A percentile compares a stretch with the other conserved stretches of the same genome.
Evolutionary conservation across 495 filamentous ascomycete species (phyloP).

Genomic region (Chaetomium fimeti): DNA sequence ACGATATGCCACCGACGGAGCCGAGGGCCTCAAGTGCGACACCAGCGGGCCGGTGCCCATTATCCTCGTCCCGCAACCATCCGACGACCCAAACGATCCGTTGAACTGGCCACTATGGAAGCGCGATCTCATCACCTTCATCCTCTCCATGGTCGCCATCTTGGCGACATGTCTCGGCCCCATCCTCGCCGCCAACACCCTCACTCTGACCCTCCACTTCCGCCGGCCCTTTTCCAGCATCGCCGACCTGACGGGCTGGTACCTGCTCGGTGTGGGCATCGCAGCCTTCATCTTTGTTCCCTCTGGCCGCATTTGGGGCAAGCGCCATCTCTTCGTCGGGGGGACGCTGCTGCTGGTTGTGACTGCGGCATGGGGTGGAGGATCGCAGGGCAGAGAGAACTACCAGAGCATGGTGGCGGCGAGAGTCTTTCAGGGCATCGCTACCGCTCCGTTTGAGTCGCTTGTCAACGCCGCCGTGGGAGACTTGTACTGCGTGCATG

Average conservation of each 20-base stretch:
- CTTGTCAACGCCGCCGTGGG: slow-evolving; percentile 75
- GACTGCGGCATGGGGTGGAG: slow-evolving; percentile 78
- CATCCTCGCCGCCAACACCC: slow-evolving; percentile 81
- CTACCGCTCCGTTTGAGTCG: slow-evolving; percentile 72
- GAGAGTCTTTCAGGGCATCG: slow-evolving; percentile 71
- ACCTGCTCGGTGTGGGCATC: slow-evolving; percentile 77
- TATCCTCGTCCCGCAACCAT: slow-evolving; percentile 77
- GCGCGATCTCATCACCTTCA: slow-evolving; percentile 74
- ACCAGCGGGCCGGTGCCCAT: slow-evolving; percentile 62
- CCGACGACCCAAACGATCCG: slow-evolving; percentile 77
- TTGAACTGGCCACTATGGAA: slow-evolving; percentile 86
- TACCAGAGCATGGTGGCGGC: slow-evolving; percentile 73
- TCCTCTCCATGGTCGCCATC: slow-evolving; percentile 75
- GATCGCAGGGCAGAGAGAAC: slow-evolving; percentile 50
- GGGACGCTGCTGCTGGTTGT: slow-evolving; percentile 70
- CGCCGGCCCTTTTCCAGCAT: slow-evolving; percentile 60
- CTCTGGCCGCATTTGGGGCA: slow-evolving; percentile 87
- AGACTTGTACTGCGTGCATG: slow-evolving; percentile 75
- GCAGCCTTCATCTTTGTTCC: slow-evolving; percentile 82
- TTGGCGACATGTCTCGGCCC: slow-evolving; percentile 78
- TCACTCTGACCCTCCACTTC: slow-evolving; percentile 65
- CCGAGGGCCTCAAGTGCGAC: slow-evolving; percentile 67
- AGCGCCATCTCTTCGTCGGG: slow-evolving; percentile 81
- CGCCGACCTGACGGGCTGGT: slow-evolving; percentile 83
- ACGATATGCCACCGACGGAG: slow-evolving; percentile 39